Evolutionary conservation across 331 rosid genomes (phyloP).

Genomic region (Quercus tomentella): DNA sequence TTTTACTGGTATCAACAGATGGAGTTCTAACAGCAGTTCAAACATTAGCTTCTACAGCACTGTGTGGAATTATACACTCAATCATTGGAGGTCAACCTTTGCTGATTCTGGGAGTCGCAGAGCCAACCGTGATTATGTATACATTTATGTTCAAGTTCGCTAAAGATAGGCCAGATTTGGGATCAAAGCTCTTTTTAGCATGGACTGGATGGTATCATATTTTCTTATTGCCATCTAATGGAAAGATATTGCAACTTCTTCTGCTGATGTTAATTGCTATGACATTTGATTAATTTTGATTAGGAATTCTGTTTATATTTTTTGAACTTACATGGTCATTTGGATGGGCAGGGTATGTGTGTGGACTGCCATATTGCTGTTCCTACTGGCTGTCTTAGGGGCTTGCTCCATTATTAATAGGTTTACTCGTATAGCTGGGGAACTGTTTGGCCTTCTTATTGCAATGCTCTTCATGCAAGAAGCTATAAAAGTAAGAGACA

Average conservation of each 20-base stretch:
- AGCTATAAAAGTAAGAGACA: constrained; percentile 58
- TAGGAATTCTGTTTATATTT: background rate
- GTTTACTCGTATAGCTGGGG: constrained; percentile 77
- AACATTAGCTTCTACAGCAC: constrained; percentile 72
- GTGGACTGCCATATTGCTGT: constrained; percentile 68
- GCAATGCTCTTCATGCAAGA: constrained; percentile 86
- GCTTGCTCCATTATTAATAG: constrained; percentile 74
- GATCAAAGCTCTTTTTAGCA: constrained; percentile 70
- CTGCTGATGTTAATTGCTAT: background rate
- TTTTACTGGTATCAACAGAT: constrained; percentile 41
- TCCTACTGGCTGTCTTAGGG: constrained; percentile 67
- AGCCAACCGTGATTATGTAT: constrained; percentile 83
- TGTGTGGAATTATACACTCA: constrained; percentile 79
- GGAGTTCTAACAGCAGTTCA: constrained; percentile 80
- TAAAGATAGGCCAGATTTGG: constrained; percentile 63
- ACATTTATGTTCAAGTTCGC: constrained; percentile 79
- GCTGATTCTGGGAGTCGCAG: constrained; percentile 81
- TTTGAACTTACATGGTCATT: background rate
- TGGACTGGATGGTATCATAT: constrained; percentile 68
- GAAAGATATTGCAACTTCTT: background rate
- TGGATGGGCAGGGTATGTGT: constrained; percentile 58
- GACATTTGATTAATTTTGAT: background rate
- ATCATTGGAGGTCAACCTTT: constrained; percentile 78
- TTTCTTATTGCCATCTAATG: background rate
- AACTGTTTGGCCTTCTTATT: constrained; percentile 78